phyloP scores from a whole-genome alignment of 208 protist genomes.

The Crithidia brevicula region DNA sequence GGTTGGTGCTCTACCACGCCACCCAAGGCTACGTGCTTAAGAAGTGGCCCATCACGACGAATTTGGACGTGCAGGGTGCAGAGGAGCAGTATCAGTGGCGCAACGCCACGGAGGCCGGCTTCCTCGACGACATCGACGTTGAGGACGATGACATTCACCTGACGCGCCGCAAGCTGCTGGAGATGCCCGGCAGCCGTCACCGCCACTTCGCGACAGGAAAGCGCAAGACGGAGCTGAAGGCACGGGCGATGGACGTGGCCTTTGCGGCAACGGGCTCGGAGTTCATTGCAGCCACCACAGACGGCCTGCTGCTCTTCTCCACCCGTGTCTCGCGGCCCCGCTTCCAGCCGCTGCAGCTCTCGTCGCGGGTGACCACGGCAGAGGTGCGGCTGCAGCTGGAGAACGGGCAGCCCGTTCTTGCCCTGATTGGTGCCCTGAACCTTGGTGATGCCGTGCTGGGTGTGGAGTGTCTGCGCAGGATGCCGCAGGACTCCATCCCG shows the following conservation, averaged over 20 bases:
- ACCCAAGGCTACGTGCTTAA: slow-evolving; percentile 87
- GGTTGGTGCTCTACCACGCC: slow-evolving; percentile 89
- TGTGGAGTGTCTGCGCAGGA: slow-evolving; percentile 74
- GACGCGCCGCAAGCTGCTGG: slow-evolving; percentile 74
- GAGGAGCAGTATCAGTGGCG: slow-evolving; percentile 93
- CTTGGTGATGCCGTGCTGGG: slow-evolving; percentile 79
- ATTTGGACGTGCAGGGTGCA: slow-evolving; percentile 85
- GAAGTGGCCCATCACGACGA: slow-evolving; percentile 92
- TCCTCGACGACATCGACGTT: slow-evolving; percentile 86
- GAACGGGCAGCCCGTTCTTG: slow-evolving; percentile 61
- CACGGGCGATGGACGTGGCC: slow-evolving; percentile 75
- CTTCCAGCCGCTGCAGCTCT: slow-evolving; percentile 87
- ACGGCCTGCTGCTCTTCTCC: slow-evolving; percentile 89
- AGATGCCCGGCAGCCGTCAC: slow-evolving; percentile 91
- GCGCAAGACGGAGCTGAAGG: slow-evolving; percentile 85
- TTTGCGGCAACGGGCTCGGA: slow-evolving; percentile 86
- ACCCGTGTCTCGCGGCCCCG: slow-evolving; percentile 70
- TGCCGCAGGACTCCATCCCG: slow-evolving; percentile 81
- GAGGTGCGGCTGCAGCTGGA: slow-evolving; percentile 60
- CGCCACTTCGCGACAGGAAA: slow-evolving; percentile 90
- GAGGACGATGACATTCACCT: slow-evolving; percentile 86
- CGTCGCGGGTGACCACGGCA: slow-evolving; percentile 61
- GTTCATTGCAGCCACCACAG: slow-evolving; percentile 91
- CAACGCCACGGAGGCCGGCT: slow-evolving; percentile 81
- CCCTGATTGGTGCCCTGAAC: slow-evolving; percentile 81